Percentiles rank a stretch among this genome's conserved stretches.
Evolutionary conservation across 192 early-diverging fungal genomes (phyloP).

Genomic region (Linnemannia hyalina): DNA sequence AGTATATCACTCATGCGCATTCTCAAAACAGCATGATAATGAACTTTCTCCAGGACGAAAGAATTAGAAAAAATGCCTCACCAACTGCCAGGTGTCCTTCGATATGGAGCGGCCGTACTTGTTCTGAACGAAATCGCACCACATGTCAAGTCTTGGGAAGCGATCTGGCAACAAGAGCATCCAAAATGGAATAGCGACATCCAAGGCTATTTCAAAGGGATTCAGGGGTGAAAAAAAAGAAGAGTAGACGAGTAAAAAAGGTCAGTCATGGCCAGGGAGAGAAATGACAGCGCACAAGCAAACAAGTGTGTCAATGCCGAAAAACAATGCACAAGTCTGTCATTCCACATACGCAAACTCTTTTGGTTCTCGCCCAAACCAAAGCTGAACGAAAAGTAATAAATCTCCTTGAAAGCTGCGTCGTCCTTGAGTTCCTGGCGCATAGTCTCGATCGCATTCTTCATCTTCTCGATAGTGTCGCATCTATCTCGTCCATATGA

Average conservation of each 20-base stretch:
- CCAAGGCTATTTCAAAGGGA: constrained; percentile 65
- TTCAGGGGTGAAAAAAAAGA: not conserved
- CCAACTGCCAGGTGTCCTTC: constrained; percentile 88
- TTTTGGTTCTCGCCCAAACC: constrained; percentile 78
- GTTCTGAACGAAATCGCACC: constrained; percentile 80
- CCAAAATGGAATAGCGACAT: constrained; percentile 85
- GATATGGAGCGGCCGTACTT: constrained; percentile 84
- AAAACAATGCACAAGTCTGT: not conserved
- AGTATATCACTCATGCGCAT: not conserved
- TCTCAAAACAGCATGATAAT: not conserved
- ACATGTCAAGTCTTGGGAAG: constrained; percentile 75
- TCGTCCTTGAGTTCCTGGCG: constrained; percentile 69
- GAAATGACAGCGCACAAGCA: not conserved
- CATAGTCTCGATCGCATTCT: constrained; percentile 62
- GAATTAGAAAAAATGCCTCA: constrained; percentile 31
- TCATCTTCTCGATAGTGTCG: constrained; percentile 78
- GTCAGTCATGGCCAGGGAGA: not conserved
- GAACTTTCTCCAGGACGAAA: not conserved
- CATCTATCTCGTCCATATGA: constrained; percentile 47
- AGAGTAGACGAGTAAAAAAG: not conserved
- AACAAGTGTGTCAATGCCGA: not conserved
- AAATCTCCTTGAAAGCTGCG: constrained; percentile 74
- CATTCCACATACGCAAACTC: constrained; percentile 69
- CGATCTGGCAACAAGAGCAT: constrained; percentile 70
- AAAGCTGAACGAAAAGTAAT: constrained; percentile 84